Evolutionary conservation across 2,329 filamentous ascomycete species (phyloP).

Genomic region (Ophiocordyceps sinensis): DNA sequence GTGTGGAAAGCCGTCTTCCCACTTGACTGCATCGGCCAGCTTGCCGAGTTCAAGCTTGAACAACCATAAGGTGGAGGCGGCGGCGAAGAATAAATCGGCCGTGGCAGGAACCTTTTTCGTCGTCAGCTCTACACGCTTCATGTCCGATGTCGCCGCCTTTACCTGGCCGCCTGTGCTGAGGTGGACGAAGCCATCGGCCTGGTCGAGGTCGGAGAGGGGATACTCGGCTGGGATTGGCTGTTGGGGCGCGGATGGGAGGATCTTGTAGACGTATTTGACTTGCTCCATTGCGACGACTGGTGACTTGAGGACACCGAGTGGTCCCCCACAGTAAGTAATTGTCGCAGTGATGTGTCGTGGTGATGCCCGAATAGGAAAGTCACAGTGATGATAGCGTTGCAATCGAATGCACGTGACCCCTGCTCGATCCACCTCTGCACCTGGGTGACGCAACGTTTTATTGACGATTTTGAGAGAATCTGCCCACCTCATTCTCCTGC

Average conservation of each 20-base stretch:
- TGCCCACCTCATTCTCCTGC: no score
- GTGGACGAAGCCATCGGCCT: slow-evolving; percentile 46
- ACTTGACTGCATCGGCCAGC: slow-evolving; percentile 30
- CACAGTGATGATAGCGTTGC: no score
- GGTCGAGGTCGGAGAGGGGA: slow-evolving; percentile 44
- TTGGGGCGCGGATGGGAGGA: slow-evolving; percentile 36
- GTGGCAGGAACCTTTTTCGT: slow-evolving; percentile 27
- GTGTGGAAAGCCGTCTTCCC: slow-evolving; percentile 46
- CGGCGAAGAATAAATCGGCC: slow-evolving; percentile 28
- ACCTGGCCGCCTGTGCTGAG: slow-evolving; percentile 43
- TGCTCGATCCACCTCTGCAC: no score
- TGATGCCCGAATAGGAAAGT: no score
- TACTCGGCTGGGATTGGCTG: slow-evolving; percentile 37
- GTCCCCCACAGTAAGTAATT: no score
- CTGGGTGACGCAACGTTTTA: no score
- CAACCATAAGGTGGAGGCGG: slow-evolving; percentile 27
- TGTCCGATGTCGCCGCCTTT: not conserved
- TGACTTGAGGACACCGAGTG: no score
- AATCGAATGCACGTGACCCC: no score
- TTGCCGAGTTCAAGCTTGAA: slow-evolving; percentile 37
- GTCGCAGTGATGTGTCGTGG: no score
- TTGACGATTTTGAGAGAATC: no score
- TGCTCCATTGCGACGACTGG: slow-evolving; percentile 2
- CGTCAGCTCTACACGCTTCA: not conserved
- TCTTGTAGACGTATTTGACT: slow-evolving; percentile 41